These are phyloP conservation scores for Pseudogymnoascus sp. DNA, from an alignment of 2,329 filamentous ascomycete genomes.

Conservation along the genomic window DNA sequence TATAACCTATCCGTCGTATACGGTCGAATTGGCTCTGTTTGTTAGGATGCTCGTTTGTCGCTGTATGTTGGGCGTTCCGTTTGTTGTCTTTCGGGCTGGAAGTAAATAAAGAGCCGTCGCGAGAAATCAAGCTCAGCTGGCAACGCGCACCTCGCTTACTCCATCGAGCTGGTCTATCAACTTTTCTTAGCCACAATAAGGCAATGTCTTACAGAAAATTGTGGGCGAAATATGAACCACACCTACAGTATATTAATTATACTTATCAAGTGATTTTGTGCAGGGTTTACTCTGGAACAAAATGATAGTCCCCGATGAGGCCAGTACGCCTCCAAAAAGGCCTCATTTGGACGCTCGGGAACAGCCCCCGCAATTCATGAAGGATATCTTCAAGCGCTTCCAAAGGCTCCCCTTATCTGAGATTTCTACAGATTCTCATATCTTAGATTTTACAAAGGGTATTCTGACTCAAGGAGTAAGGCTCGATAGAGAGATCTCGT, in stretches of 20 bases:
- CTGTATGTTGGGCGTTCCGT: background rate
- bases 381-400: conserved; percentile 67
- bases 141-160: conserved; percentile 8
- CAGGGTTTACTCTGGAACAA: background rate
- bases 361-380: conserved; percentile 64
- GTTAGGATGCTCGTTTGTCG: conserved; percentile 1
- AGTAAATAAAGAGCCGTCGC: conserved; percentile 9
- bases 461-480: conserved; percentile 13
- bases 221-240: background rate
- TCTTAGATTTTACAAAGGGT: conserved; percentile 44
- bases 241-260: background rate
- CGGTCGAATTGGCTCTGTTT: background rate
- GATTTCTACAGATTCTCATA: conserved; percentile 45
- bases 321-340: background rate
- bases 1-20: background rate
- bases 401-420: conserved; percentile 50
- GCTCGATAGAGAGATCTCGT: conserved; percentile 36
- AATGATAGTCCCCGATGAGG: background rate
- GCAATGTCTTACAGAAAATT: background rate
- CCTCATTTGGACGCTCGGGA: conserved; percentile 64
- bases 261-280: background rate
- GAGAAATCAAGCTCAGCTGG: conserved; percentile 7
- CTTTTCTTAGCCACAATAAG: background rate
- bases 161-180: background rate
- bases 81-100: conserved; percentile 8